A percentile compares a stretch with the other conserved stretches of the same genome.
phyloP scores from a whole-genome alignment of 1,284 basidiomycete species.

The Mycosarcoma mackinlayi region DNA sequence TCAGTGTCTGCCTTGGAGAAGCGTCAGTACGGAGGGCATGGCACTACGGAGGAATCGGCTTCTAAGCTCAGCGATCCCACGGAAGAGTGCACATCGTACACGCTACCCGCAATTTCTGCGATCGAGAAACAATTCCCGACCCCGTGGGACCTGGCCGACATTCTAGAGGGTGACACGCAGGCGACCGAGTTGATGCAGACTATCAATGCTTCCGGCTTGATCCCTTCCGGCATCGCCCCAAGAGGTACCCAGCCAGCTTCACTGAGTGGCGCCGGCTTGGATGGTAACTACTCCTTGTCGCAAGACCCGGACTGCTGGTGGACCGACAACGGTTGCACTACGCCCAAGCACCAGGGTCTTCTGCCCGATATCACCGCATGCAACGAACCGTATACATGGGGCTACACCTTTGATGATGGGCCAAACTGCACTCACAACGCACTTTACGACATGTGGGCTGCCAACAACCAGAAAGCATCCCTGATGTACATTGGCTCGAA shows the following conservation, averaged over 20 bases:
- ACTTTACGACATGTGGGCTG: conserved; percentile 71
- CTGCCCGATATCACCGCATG: conserved; percentile 68
- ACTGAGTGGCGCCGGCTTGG: conserved; percentile 4
- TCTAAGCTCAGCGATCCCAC: conserved; percentile 20
- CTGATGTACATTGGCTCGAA: conserved; percentile 71
- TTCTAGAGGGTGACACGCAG: conserved; percentile 67
- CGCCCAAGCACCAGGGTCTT: conserved; percentile 58
- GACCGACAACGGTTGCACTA: conserved; percentile 53
- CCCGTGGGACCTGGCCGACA: conserved; percentile 65
- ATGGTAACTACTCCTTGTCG: conserved; percentile 7
- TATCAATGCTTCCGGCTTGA: conserved; percentile 56
- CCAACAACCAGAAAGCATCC: conserved; percentile 71
- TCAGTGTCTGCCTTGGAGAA: not conserved
- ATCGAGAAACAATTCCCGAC: conserved; percentile 41
- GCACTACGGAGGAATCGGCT: conserved; percentile 27
- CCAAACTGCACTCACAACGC: conserved; percentile 70
- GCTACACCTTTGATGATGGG: conserved; percentile 72
- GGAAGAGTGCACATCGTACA: conserved; percentile 46
- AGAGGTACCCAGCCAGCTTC: conserved; percentile 57
- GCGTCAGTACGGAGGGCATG: conserved; percentile 2
- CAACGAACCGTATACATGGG: conserved; percentile 71
- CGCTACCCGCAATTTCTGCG: conserved; percentile 26
- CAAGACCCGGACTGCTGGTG: conserved; percentile 61
- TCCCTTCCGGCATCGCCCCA: conserved; percentile 63
- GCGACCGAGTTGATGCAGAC: conserved; percentile 59